Conservation (phyloP, 2,329 filamentous ascomycete genomes). For the Akanthomyces uredinophilus region DNA sequence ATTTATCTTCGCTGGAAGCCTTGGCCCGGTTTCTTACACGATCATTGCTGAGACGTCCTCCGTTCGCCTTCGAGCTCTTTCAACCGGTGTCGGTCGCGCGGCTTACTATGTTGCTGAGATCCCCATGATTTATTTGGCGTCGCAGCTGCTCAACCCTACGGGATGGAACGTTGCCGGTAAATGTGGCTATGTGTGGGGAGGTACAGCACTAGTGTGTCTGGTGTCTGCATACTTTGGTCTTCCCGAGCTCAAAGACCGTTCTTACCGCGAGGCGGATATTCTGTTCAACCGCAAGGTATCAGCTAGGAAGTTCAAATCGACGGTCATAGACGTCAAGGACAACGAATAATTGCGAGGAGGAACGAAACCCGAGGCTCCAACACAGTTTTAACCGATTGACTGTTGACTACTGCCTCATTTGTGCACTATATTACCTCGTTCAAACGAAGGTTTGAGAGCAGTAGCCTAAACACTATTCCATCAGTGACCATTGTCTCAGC, state of each 20-base stretch:
- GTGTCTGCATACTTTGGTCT: conserved; percentile 37
- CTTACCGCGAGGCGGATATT: conserved; percentile 41
- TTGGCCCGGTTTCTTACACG: conserved; percentile 34
- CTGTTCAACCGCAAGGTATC: conserved; percentile 37
- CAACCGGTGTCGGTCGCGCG: conserved; percentile 33
- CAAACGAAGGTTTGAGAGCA: too few relatives aligned
- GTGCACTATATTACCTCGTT: too few relatives aligned
- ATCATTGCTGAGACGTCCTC: conserved; percentile 35
- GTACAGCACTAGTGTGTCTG: conserved; percentile 36
- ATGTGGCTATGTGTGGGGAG: conserved; percentile 44
- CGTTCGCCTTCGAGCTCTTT: conserved; percentile 33
- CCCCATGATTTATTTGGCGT: conserved; percentile 36
- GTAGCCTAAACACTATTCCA: too few relatives aligned
- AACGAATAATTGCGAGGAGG: conserved; percentile 28
- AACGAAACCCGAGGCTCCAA: too few relatives aligned
- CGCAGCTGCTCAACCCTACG: conserved; percentile 34
- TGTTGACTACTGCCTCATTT: too few relatives aligned
- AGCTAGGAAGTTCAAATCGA: conserved; percentile 40
- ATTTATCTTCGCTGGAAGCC: conserved; percentile 32
- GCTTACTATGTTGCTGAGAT: conserved; percentile 39
- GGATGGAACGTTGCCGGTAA: conserved; percentile 39
- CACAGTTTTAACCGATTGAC: too few relatives aligned
- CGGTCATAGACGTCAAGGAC: conserved; percentile 37
- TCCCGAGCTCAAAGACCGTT: conserved; percentile 40
- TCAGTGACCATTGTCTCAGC: too few relatives aligned